These are phyloP conservation scores for Linum trigynum DNA, from an alignment of 345 rosid species.

Conservation along the genomic window DNA sequence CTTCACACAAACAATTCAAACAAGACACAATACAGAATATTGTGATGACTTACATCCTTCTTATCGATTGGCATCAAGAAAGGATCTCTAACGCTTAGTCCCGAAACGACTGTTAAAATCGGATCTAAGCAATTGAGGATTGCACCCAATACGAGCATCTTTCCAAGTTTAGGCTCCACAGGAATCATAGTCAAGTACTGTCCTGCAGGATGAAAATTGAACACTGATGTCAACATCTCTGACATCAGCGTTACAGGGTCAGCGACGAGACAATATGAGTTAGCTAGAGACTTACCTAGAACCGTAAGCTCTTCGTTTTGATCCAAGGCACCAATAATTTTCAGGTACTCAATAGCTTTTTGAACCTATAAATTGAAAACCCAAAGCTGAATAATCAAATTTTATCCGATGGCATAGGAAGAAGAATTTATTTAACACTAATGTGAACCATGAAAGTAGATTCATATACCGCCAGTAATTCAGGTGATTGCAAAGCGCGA, in stretches of 20 bases:
- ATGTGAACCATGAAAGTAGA: constrained; percentile 11
- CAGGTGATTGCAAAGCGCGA: constrained; percentile 87
- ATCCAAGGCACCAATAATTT: constrained; percentile 81
- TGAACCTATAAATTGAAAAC: constrained; percentile 45
- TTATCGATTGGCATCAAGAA: constrained; percentile 80
- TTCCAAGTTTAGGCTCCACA: constrained; percentile 94
- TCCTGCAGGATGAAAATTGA: constrained; percentile 39
- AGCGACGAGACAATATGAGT: not conserved
- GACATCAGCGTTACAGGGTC: not conserved
- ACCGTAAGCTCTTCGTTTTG: constrained; percentile 65
- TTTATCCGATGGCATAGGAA: too few species aligned
- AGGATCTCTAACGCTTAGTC: constrained; percentile 93
- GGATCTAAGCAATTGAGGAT: constrained; percentile 83
- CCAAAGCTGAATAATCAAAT: not conserved
- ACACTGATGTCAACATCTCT: not conserved
- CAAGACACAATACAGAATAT: constrained; percentile 11
- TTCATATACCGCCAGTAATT: constrained; percentile 55
- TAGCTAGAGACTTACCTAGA: constrained; percentile 36
- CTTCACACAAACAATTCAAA: not conserved
- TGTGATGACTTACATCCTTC: constrained; percentile 67
- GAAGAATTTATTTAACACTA: not conserved
- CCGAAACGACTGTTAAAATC: constrained; percentile 70
- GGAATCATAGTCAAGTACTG: constrained; percentile 75
- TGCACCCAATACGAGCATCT: constrained; percentile 83
- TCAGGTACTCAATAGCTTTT: constrained; percentile 83